A percentile compares a stretch with the other conserved stretches of the same genome.
Evolutionary conservation across 345 rosid species (phyloP).

Genomic region (Eutrema japonicum): DNA sequence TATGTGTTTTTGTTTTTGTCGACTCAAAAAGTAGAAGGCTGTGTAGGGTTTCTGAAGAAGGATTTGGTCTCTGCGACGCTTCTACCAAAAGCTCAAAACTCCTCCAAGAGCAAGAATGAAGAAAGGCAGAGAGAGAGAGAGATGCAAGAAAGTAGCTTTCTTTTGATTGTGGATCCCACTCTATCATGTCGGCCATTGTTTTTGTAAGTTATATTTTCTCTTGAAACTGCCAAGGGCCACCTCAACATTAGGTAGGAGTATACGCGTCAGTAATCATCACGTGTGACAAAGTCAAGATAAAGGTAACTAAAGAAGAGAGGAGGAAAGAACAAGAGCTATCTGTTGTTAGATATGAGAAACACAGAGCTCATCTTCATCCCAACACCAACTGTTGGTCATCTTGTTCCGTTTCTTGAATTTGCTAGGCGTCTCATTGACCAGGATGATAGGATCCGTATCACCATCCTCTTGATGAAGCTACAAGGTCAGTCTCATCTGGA

Average conservation of each 20-base stretch:
- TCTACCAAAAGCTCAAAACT: neutral
- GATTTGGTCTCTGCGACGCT: constrained; percentile 6
- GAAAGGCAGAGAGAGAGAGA: neutral
- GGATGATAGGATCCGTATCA: constrained; percentile 50
- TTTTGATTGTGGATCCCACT: constrained; percentile 31
- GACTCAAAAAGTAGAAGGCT: neutral
- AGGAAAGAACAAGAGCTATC: constrained; percentile 12
- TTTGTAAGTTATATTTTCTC: constrained; percentile 1
- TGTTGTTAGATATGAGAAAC: constrained; percentile 17
- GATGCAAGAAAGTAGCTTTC: constrained; percentile 21
- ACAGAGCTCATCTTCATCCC: constrained; percentile 44
- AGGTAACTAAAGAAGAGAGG: constrained; percentile 12
- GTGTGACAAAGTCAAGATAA: constrained; percentile 8
- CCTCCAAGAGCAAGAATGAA: constrained; percentile 8
- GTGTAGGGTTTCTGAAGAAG: constrained; percentile 7
- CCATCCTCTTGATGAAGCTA: constrained; percentile 38
- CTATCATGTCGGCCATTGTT: constrained; percentile 3
- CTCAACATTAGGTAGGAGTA: constrained; percentile 27
- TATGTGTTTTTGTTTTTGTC: constrained; percentile 9
- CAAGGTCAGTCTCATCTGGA: constrained; percentile 44
- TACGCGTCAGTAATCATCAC: constrained; percentile 8
- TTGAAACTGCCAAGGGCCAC: constrained; percentile 26
- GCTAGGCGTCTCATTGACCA: constrained; percentile 49
- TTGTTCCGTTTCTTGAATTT: constrained; percentile 53
- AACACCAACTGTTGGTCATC: constrained; percentile 51